Evolutionary conservation across 129 eudicot genomes (phyloP), one percentile per base, ranked within the genome.

Genomic region (Arctium minus): DNA sequence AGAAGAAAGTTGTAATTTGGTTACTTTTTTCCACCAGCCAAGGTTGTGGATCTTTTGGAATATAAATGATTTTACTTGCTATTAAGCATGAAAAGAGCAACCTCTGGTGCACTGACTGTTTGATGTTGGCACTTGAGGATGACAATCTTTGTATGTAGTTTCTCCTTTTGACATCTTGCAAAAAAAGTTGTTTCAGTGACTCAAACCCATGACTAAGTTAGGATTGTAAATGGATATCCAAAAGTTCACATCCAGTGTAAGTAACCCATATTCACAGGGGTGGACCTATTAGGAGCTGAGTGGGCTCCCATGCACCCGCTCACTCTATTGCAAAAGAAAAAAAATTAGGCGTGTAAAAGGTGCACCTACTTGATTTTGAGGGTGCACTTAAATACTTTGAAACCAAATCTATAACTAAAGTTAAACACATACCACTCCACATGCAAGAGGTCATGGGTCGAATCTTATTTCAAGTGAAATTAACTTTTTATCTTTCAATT

Each of bases 1-100:
- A 64, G 69, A 64, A 30, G 48, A 72, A 53, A 27, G 71, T 71
- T 56, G 37, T 78, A 35, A 56, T 77, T 37, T 53, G 44, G 79
- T 72, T 78, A 74, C 46, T 73, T 53, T 68, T 56, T 62, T 32
- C 40, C 31, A 71, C 74, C 13, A 37, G 5, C 81, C 76, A 71
- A 72, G 78, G 11, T 81, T 81, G 74, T 72, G 42, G 36, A 80
- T 50, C 78, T 27, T 71, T 48, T 35, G 53, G 72, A 77, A 67
- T 65, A 82, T 68, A 74, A 67, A 32, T 33, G 32, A 4, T 56
- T 50, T 33, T 15, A 77, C 22, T 60, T 32, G 30, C 32, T 8
- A 33, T 76, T 17, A 76, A 56, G 39, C 37, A 31, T 67, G 33
- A 67, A 67, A 67, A 18, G 10, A 2, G 71, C 33, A 67, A 22